Base-by-base conservation (phyloP, 2,329 filamentous ascomycete genomes). In the Talaromyces verruculosus region DNA sequence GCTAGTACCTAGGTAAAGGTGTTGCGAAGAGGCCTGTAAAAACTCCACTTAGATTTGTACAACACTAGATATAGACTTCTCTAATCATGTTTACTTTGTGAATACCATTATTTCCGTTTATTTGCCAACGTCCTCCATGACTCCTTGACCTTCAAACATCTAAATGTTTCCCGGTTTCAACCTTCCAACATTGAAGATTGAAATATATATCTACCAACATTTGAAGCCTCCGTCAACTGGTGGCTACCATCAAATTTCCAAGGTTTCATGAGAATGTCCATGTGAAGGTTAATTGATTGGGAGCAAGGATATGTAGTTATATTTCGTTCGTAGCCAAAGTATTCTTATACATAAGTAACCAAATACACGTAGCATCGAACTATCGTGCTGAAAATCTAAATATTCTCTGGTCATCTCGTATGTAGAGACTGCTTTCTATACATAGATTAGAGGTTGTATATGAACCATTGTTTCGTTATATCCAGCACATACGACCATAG, bases 11-110 rank as follows among this genome's bases (percentile, higher is more conserved):
- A 35, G 10, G 33, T 35, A 33, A 53, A n/a, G 57, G 37, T 15
- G 15, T 43, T 59, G 22, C 6, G 35, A 25, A 43, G 7, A 19
- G 22, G 5, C 25, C 13, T 60, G 37, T n/a, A 15, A 45, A 60
- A 41, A 5, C 15, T 53, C 49, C 28, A 33, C 49, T 51, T n/a
- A 30, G 15, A 53, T 53, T 8, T 53, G 25, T 53, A 53, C 15
- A 30, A 33, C n/a, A 30, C 13, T 30, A 51, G 25, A 28, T 51
- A 53, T 33, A 53, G 49, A 53, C 49, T 53, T 53, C 49, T n/a
- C 49, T 13, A 33, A 53, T 53, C 49, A 53, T 30, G 13, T n/a
- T 11, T 53, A n/a, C 49, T 33, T 47, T 13, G 10, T 22, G 7
- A 47, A 47, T n/a, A 17, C n/a, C 7, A 45, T 45, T 19, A 19